These are phyloP conservation scores for Dryas alaskensis DNA, from an alignment of 306 rosid genomes.

Conservation along the genomic window DNA sequence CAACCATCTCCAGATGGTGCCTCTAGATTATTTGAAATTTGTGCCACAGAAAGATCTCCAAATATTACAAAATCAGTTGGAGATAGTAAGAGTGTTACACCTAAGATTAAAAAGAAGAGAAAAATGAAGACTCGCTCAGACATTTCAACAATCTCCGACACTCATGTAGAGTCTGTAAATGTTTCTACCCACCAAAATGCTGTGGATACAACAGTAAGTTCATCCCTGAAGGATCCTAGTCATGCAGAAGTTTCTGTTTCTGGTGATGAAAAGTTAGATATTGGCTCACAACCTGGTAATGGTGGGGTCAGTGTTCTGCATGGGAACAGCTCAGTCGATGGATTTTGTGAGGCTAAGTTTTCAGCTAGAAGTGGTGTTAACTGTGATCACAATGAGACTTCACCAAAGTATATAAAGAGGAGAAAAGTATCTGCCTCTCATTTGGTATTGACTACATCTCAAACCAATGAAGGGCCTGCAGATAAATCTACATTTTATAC, in stretches of 20 bases:
- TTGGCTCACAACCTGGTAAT: slow-evolving; percentile 31
- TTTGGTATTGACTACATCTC: slow-evolving; percentile 27
- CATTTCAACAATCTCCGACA: slow-evolving; percentile 33
- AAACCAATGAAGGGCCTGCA: slow-evolving; percentile 34
- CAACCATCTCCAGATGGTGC: slow-evolving; percentile 31
- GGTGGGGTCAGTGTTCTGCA: slow-evolving; percentile 28
- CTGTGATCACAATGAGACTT: slow-evolving; percentile 27
- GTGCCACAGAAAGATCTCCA: slow-evolving; percentile 31
- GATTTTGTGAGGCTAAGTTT: slow-evolving; percentile 34
- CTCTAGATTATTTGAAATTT: slow-evolving; percentile 37
- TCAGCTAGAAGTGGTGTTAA: slow-evolving; percentile 28
- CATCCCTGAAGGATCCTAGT: slow-evolving; percentile 31
- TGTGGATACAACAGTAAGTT: slow-evolving; percentile 34
- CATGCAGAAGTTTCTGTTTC: slow-evolving; percentile 38
- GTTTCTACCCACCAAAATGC: slow-evolving; percentile 27
- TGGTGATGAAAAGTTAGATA: slow-evolving; percentile 39
- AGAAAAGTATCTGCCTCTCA: slow-evolving; percentile 34
- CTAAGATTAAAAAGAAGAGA: slow-evolving; percentile 38
- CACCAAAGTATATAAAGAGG: slow-evolving; percentile 36
- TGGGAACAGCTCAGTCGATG: slow-evolving; percentile 25
- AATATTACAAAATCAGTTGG: slow-evolving; percentile 31
- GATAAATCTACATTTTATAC: slow-evolving; percentile 35
- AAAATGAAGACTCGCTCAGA: slow-evolving; percentile 35
- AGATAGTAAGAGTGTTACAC: slow-evolving; percentile 35
- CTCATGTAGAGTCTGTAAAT: slow-evolving; percentile 34